Percentiles rank a stretch among this genome's conserved stretches.
Conservation (phyloP, 176 grass and related monocot species). For the Triticum timopheevii region DNA sequence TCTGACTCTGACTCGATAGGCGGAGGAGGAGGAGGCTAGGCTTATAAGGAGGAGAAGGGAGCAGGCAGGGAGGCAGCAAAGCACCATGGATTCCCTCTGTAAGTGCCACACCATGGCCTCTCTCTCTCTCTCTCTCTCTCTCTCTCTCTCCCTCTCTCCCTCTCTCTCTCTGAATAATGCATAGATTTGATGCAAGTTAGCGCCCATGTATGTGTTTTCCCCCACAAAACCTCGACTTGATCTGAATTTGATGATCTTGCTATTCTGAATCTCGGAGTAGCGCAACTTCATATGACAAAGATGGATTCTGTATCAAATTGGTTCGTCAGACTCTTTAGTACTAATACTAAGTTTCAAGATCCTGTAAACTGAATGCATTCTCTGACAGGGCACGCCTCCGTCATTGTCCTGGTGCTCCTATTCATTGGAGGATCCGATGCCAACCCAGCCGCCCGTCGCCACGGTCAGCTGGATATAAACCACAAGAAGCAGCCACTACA, state of each 20-base stretch:
- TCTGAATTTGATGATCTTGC: background rate
- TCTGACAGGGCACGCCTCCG: slow-evolving; percentile 40
- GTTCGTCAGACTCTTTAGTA: background rate
- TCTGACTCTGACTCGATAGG: background rate
- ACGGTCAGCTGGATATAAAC: slow-evolving; percentile 26
- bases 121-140: background rate
- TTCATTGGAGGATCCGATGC: slow-evolving; percentile 22
- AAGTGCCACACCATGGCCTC: background rate
- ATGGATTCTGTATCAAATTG: background rate
- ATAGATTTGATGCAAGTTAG: background rate
- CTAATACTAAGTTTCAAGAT: background rate
- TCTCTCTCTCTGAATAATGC: too few relatives aligned
- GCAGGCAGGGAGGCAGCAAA: background rate
- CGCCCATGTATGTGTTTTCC: too few relatives aligned
- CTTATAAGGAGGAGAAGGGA: background rate
- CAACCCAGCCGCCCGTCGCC: background rate
- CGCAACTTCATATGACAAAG: background rate
- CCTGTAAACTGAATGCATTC: background rate
- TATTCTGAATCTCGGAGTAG: background rate
- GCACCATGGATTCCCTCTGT: slow-evolving; percentile 30
- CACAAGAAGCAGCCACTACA: slow-evolving; percentile 49
- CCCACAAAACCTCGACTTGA: background rate
- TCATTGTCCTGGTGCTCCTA: slow-evolving; percentile 29
- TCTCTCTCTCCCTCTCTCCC: background rate
- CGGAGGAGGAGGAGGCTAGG: background rate